Evolutionary conservation across 371 early-diverging fungal species (phyloP), one percentile per base, ranked within the genome.

Genomic region (Furculomyces boomerangus): DNA sequence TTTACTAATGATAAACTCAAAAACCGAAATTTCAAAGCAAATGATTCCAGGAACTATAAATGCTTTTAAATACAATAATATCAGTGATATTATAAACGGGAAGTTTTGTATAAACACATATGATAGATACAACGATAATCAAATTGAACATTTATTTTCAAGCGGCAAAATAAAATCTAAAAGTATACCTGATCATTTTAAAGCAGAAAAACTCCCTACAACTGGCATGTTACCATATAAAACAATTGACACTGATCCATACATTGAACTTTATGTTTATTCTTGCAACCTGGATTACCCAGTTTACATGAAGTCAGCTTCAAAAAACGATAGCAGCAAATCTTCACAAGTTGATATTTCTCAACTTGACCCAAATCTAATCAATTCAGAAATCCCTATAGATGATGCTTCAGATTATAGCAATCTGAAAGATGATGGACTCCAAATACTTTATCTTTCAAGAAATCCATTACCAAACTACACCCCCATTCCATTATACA

Each of bases 1-100:
- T 41, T 67, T 93, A 22, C 46, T 80, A 22, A 90, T 90, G 0
- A 51, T 60, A 3, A 25, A 53, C 31, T 55, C 28, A 13, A 51
- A 51, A 35, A 51, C 30, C 8, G 3, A 13, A 22, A 13, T 20
- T 25, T 30, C 20, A 24, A 32, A n/a, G 14, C 52, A 51, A 18
- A 16, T 24, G n/a, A 35, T 26, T 31, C 5, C 18, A 30, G 46
- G 28, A 26, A 56, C 27, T 37, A 40, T 47, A 53, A 2, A 53
- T 20, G 31, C 16, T 10, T 46, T 37, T 16, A 40, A 13, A 7
- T 55, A 26, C 31, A 14, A 55, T 7, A 26, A 55, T 25, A 25
- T 49, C 7, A 18, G 8, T 18, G 30, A 49, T 28, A 49, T 49
- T 49, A 18, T 49, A 8, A 49, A 49, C 50, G 8, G 22, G 5